These are phyloP conservation scores for Inga leiocalycina DNA, from an alignment of 306 rosid species.

Conservation along the genomic window DNA sequence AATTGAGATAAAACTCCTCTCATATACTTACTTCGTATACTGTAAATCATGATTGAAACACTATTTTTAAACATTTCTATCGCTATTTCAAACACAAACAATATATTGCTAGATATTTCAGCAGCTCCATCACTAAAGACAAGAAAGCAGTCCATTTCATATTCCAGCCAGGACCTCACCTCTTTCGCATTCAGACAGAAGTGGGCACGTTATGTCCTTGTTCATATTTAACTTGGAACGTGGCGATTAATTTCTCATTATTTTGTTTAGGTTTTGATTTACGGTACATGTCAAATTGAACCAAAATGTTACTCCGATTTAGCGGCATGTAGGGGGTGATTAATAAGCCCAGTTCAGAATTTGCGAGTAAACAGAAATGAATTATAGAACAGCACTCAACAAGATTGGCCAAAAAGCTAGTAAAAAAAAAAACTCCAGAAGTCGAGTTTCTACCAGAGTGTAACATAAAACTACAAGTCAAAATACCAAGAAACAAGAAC, in stretches of 20 bases:
- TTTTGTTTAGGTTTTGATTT: background rate
- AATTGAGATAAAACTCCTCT: too few relatives aligned
- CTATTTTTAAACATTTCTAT: too few relatives aligned
- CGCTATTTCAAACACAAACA: too few relatives aligned
- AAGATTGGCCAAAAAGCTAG: background rate
- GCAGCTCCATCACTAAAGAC: background rate
- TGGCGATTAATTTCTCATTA: background rate
- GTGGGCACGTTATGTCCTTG: too few relatives aligned
- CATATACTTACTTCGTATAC: too few relatives aligned
- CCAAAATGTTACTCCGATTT: background rate
- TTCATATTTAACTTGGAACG: background rate
- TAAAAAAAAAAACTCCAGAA: background rate
- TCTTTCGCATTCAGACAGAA: background rate
- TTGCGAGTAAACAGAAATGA: conserved; percentile 4
- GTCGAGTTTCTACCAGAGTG: conserved; percentile 15
- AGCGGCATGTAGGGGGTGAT: background rate
- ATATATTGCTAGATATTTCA: background rate
- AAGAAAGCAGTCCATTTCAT: background rate
- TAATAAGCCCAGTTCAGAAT: background rate
- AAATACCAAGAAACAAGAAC: background rate
- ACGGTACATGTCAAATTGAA: background rate
- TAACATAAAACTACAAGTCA: background rate
- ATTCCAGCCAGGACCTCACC: background rate
- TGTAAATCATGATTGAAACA: too few relatives aligned
- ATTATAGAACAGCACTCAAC: conserved; percentile 17